Evolutionary conservation across 306 rosid species (phyloP), one percentile per base, ranked within the genome.

Genomic region (Boehmeria nivea): DNA sequence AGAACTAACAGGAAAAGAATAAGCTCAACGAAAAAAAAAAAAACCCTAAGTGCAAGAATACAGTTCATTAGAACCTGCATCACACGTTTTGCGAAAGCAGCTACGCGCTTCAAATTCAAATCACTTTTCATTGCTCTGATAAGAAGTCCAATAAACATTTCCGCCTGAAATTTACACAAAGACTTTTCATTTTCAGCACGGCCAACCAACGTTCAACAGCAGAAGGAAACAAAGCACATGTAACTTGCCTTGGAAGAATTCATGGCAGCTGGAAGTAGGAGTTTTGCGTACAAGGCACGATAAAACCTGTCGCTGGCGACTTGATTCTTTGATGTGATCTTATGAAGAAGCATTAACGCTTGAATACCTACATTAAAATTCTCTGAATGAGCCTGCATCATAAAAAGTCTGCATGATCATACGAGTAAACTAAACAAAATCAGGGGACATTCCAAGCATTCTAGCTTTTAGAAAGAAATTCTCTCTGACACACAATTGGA

Each of bases 281-380:
- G 83, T 72, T 93, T 87, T 44, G 89, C 81, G 61, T 93, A 93
- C 75, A 93, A 68, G 43, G 95, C 99, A 36, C 96, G 93, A 61
- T 83, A 93, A 77, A 78, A 87, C 21, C 99, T 80, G 70, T 85
- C 96, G 45, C 96, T 93, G 51, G 75, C 94, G 60, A 93, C 71
- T 64, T 85, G 89, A 74, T 93, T 93, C 78, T 93, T 93, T 14
- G 96, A 79, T 31, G 99, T 83, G 58, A 93, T 86, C 80, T 93
- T 88, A 74, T 91, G 87, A 2, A 91, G 96, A 81, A 91, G 99
- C 96, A 82, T 76, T 61, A 87, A 62, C 57, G 95, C 95, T 77
- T 91, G 99, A 75, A 91, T 82, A 48, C 91, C 96, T 20, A 87
- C 96, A 57, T 87, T 91, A 20, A 91, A 91, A 68, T 87, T 91